phyloP scores from a whole-genome alignment of 116 monocot species.

The Trichopus zeylanicus region DNA sequence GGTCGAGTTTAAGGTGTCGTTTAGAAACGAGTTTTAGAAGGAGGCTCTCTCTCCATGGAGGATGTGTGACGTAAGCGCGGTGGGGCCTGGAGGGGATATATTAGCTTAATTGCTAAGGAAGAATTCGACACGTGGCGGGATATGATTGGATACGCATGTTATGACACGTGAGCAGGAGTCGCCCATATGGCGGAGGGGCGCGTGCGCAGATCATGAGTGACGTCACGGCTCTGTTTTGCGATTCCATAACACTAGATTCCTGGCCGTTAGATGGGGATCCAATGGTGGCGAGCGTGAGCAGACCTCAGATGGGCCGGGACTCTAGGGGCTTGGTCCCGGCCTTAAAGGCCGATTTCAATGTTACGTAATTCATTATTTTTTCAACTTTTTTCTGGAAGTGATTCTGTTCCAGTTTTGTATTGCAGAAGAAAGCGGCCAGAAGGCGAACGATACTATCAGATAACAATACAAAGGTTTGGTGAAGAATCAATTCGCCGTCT shows the following conservation, averaged over 20 bases:
- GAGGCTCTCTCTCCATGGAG: too few relatives aligned
- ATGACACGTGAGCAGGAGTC: not conserved
- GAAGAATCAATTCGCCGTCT: too few relatives aligned
- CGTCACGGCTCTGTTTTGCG: too few relatives aligned
- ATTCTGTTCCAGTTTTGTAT: too few relatives aligned
- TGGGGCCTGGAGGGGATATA: not conserved
- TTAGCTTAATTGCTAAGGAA: constrained; percentile 17
- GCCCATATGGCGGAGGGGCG: not conserved
- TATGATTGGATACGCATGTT: not conserved
- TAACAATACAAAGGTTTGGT: too few relatives aligned
- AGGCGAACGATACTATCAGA: too few relatives aligned
- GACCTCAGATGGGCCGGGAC: not conserved
- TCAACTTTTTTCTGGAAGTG: too few relatives aligned
- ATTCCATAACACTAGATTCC: not conserved
- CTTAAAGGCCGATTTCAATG: not conserved
- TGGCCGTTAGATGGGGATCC: not conserved
- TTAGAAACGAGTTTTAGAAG: not conserved
- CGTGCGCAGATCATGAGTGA: too few relatives aligned
- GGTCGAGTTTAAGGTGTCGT: not conserved
- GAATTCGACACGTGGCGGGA: not conserved
- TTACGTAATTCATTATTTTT: too few relatives aligned
- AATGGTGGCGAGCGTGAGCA: not conserved
- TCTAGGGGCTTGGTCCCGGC: not conserved
- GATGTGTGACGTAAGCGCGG: not conserved
- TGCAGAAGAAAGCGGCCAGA: too few relatives aligned